These are phyloP conservation scores for Phytopythium chamaehyphon DNA, from an alignment of 352 stramenopile genomes.

Conservation along the genomic window DNA sequence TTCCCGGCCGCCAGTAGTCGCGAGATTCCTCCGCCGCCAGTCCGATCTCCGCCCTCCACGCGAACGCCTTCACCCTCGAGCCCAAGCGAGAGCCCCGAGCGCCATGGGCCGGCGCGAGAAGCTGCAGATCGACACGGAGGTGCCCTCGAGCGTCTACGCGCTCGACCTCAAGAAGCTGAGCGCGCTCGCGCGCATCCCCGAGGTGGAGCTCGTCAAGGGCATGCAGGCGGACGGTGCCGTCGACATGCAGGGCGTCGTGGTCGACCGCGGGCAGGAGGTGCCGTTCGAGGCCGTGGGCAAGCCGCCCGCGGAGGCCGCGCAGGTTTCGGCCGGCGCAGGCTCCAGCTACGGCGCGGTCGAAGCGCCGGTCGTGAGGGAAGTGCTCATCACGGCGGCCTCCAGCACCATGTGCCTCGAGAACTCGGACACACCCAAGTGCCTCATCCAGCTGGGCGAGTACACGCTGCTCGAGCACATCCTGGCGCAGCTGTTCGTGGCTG, in stretches of 20 bases:
- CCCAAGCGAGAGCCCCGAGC: too few relatives aligned
- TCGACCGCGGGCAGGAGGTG: conserved; percentile 72
- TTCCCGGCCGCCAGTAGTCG: too few relatives aligned
- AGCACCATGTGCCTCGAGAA: conserved; percentile 76
- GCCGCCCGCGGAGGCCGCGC: conserved; percentile 16
- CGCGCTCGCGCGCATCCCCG: conserved; percentile 51
- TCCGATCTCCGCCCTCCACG: too few relatives aligned
- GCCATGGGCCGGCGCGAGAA: conserved; percentile 33
- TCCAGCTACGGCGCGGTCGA: not conserved
- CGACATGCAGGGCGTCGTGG: conserved; percentile 80
- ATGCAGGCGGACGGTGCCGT: conserved; percentile 75
- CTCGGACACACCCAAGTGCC: conserved; percentile 77
- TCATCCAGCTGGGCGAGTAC: conserved; percentile 70
- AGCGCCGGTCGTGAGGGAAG: conserved; percentile 45
- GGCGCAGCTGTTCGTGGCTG: conserved; percentile 74
- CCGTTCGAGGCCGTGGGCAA: conserved; percentile 77
- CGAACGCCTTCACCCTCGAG: too few relatives aligned
- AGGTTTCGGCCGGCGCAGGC: not conserved
- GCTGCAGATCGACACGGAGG: conserved; percentile 66
- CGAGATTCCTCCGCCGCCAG: too few relatives aligned
- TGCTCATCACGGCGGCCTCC: conserved; percentile 74
- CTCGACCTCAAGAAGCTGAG: conserved; percentile 70
- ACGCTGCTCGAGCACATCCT: conserved; percentile 81
- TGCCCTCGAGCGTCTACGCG: conserved; percentile 76
- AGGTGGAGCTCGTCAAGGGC: conserved; percentile 58